phyloP scores from a whole-genome alignment of 176 grass and related monocot genomes.

The Oryza australiensis region DNA sequence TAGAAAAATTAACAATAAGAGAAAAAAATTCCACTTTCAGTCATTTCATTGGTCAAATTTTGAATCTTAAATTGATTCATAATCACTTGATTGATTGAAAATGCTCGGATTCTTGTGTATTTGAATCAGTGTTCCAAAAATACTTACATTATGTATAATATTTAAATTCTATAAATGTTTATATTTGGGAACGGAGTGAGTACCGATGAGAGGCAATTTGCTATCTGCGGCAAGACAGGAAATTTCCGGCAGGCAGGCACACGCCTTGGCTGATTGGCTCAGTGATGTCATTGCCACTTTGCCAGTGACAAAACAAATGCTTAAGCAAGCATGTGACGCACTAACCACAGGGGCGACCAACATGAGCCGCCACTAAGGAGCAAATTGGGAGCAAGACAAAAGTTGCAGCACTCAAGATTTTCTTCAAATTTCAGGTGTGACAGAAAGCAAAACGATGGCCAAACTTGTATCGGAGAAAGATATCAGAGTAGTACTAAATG shows the following conservation, averaged over 20 bases:
- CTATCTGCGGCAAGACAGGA: slow-evolving; percentile 20
- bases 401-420: slow-evolving; percentile 19
- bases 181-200: too few relatives aligned
- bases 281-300: slow-evolving; percentile 27
- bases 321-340: slow-evolving; percentile 21
- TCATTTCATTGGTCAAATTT: too few relatives aligned
- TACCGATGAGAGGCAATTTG: slow-evolving; percentile 7
- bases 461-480: slow-evolving; percentile 39
- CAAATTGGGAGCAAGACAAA: slow-evolving; percentile 34
- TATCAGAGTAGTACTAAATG: background rate
- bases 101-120: too few relatives aligned
- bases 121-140: too few relatives aligned
- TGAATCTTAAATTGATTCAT: too few relatives aligned
- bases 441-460: slow-evolving; percentile 1
- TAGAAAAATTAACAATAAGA: too few relatives aligned
- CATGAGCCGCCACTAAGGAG: slow-evolving; percentile 10
- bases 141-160: too few relatives aligned
- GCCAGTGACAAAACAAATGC: slow-evolving; percentile 11
- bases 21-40: too few relatives aligned
- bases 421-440: background rate
- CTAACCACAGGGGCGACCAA: slow-evolving; percentile 24
- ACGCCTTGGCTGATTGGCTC: background rate
- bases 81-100: too few relatives aligned
- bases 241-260: slow-evolving; percentile 31
- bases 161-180: too few relatives aligned